Evolutionary conservation across 352 stramenopile species (phyloP).

Genomic region (Phytopythium cucurbitacearum): DNA sequence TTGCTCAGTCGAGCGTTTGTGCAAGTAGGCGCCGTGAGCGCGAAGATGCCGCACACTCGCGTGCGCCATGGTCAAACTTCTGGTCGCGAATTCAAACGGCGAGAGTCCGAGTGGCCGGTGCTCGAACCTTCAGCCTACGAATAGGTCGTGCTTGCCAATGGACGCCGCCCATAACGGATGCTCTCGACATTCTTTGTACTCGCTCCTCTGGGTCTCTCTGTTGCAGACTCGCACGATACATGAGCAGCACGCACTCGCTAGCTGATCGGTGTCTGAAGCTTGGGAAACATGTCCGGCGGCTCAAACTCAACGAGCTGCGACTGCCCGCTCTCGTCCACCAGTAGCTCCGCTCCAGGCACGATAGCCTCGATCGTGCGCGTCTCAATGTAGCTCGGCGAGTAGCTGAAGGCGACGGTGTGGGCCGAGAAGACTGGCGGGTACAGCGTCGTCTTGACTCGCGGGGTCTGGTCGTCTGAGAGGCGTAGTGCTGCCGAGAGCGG

Average conservation of each 20-base stretch:
- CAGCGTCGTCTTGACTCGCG: slow-evolving; percentile 22
- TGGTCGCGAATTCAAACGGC: too few species aligned
- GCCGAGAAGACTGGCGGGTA: slow-evolving; percentile 35
- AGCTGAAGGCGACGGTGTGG: slow-evolving; percentile 48
- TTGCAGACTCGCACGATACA: too few species aligned
- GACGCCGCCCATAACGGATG: slow-evolving; percentile 2
- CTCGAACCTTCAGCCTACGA: too few species aligned
- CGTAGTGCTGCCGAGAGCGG: slow-evolving; percentile 26
- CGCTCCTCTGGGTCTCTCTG: too few species aligned
- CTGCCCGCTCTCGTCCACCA: slow-evolving; percentile 10
- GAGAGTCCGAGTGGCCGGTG: too few species aligned
- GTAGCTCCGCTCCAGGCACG: slow-evolving; percentile 17
- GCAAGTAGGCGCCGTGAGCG: slow-evolving; percentile 44
- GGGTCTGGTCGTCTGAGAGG: slow-evolving; percentile 12
- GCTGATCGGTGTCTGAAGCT: slow-evolving; percentile 24
- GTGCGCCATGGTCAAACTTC: neutral
- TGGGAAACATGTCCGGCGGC: slow-evolving; percentile 38
- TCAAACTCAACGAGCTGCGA: slow-evolving; percentile 26
- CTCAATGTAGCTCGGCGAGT: slow-evolving; percentile 47
- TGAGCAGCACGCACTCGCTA: neutral
- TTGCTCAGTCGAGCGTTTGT: slow-evolving; percentile 58
- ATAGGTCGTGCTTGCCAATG: neutral
- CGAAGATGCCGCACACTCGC: slow-evolving; percentile 46
- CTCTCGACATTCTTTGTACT: too few species aligned
- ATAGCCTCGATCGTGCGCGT: slow-evolving; percentile 54